Evolutionary conservation across 164 flowering plant genomes (phyloP).

Genomic region (Warburgia ugandensis): DNA sequence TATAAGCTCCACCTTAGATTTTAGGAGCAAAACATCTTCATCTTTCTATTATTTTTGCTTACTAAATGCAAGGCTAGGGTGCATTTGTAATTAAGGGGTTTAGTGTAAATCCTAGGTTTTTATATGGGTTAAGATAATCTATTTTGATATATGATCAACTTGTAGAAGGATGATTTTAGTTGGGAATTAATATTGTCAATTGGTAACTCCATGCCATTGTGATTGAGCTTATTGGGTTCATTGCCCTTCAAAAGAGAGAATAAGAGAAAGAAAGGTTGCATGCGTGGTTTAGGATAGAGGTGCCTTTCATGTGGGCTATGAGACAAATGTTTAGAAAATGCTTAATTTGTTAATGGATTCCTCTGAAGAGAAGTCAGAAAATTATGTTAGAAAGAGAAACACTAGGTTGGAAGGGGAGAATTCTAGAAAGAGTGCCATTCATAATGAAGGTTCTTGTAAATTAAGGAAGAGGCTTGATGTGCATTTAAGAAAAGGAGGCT

Average conservation of each 20-base stretch:
- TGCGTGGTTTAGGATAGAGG: conserved; percentile 27
- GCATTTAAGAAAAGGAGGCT: conserved; percentile 20
- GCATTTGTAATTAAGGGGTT: conserved; percentile 14
- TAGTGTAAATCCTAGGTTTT: conserved; percentile 20
- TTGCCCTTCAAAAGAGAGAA: conserved; percentile 9
- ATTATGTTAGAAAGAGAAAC: conserved; percentile 21
- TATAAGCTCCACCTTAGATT: neutral
- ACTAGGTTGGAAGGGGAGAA: conserved; percentile 9
- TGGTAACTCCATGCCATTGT: conserved; percentile 22
- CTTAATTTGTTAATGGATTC: conserved; percentile 63
- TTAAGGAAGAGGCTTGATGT: conserved; percentile 11
- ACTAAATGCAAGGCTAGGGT: conserved; percentile 17
- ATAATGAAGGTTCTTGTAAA: conserved; percentile 8
- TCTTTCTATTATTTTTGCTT: conserved; percentile 30
- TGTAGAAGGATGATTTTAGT: conserved; percentile 19
- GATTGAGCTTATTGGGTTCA: conserved; percentile 6
- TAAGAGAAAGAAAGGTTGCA: conserved; percentile 22
- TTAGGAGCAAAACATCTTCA: neutral
- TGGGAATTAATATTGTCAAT: conserved; percentile 18
- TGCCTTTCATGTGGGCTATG: conserved; percentile 12
- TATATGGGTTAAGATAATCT: conserved; percentile 37
- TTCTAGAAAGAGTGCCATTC: neutral
- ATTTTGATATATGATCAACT: conserved; percentile 25
- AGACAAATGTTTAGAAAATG: conserved; percentile 50
- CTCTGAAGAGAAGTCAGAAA: conserved; percentile 19